phyloP scores from a whole-genome alignment of 306 rosid species.

The Castanea crenata region DNA sequence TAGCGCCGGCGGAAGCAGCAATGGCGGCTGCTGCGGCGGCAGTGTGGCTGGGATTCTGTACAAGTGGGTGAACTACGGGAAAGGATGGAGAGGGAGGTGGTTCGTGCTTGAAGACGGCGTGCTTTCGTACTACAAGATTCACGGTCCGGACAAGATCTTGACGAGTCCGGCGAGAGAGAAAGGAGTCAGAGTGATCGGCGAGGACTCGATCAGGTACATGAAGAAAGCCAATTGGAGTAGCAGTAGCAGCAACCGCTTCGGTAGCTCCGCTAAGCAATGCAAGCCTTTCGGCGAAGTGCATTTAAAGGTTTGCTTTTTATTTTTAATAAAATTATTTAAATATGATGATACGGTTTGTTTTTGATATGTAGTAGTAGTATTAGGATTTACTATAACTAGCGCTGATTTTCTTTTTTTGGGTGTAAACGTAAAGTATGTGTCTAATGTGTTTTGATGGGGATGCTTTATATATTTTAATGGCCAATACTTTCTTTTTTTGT shows the following conservation, averaged over 20 bases:
- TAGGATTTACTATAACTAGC: not conserved
- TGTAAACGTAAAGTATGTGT: not conserved
- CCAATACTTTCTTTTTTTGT: not conserved
- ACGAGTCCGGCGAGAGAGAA: conserved; percentile 76
- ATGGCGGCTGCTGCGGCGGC: conserved; percentile 18
- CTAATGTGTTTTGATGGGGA: no score
- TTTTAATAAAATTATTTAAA: not conserved
- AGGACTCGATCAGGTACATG: conserved; percentile 66
- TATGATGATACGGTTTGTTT: not conserved
- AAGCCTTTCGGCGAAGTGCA: conserved; percentile 96
- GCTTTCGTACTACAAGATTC: conserved; percentile 94
- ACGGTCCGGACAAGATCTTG: conserved; percentile 94
- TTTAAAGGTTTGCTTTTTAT: conserved; percentile 71
- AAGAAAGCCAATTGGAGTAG: conserved; percentile 76
- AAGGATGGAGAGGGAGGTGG: conserved; percentile 98
- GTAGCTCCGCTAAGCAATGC: conserved; percentile 49
- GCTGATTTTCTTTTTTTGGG: not conserved
- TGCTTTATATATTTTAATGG: no score
- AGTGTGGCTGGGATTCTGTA: conserved; percentile 85
- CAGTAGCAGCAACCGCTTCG: conserved; percentile 53
- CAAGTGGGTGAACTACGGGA: conserved; percentile 99
- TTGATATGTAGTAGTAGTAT: not conserved
- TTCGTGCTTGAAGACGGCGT: conserved; percentile 93
- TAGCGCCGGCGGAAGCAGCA: conserved; percentile 25
- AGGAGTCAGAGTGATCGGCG: conserved; percentile 84